Evolutionary conservation across 352 stramenopile genomes (phyloP), one percentile per base, ranked within the genome.

Genomic region (Phytophthora sansomeana): DNA sequence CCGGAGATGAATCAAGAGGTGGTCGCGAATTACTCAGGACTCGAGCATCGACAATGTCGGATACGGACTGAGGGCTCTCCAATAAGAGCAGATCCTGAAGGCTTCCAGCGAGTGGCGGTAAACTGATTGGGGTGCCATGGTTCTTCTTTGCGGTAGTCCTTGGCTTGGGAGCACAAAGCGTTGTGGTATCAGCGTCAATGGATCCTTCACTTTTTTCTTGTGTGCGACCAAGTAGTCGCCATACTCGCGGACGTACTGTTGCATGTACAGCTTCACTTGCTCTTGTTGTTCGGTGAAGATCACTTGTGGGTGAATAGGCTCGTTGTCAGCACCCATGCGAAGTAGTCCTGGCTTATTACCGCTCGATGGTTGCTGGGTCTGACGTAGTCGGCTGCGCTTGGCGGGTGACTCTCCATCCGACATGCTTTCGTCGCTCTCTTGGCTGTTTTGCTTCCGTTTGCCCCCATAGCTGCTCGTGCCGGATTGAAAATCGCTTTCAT

Each of bases 21-120:
- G 54, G 58, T 0, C 53, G 49, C 6, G 66, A 42, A 16, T 63
- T 64, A 41, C 26, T 69, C 41, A 67, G 21, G n/a, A 65, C 61
- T 46, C 55, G 74, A 74, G 55, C 65, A 54, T 59, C 42, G 38
- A 69, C 46, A 39, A 74, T 63, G 3, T 88, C 77, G 5, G 78
- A 72, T 8, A 95, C 85, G 6, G 80, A 91, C 71, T 95, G 87
- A 17, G 87, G 85, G 47, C 85, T 93, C 29, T 89, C 76, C 0
- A 70, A 81, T 48, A 93, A 73, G 9, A 93, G 57, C 36, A 90
- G 54, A n/a, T 92, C 78, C 64, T 91, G 79, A 29, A 91, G 81
- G 21, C 74, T 89, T 33, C 77, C 76, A 29, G 73, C 79, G 17
- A 90, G 67, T 2, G 76, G 81, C 1, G 81, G 80, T 0, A 91